Evolutionary conservation across 2,329 filamentous ascomycete species (phyloP).

Genomic region (Aspergillus phoenicis): DNA sequence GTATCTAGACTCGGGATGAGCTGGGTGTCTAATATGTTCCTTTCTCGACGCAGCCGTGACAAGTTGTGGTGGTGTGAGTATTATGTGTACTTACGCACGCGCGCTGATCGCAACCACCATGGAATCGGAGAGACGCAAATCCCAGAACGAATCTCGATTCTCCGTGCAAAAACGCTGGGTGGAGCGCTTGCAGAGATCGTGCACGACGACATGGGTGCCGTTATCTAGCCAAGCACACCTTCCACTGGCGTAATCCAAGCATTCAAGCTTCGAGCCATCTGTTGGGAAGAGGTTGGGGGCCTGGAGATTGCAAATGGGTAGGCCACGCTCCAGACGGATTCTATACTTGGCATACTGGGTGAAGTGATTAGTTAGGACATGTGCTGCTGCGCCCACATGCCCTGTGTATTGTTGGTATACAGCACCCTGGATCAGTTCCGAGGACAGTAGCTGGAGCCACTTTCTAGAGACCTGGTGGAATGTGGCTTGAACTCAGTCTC

Average conservation of each 20-base stretch:
- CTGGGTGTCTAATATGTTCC: not conserved
- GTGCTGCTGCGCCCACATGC: not conserved
- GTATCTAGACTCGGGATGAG: slow-evolving; percentile 21
- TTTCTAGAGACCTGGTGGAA: slow-evolving; percentile 35
- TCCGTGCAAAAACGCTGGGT: slow-evolving; percentile 23
- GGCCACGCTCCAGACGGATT: slow-evolving; percentile 28
- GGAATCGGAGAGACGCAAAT: slow-evolving; percentile 24
- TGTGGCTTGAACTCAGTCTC: not conserved
- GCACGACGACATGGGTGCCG: slow-evolving; percentile 16
- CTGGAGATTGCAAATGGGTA: slow-evolving; percentile 16
- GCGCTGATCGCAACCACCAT: slow-evolving; percentile 25
- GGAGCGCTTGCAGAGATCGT: slow-evolving; percentile 15
- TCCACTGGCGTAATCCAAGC: slow-evolving; percentile 26
- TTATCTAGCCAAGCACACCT: slow-evolving; percentile 25
- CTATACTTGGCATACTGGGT: slow-evolving; percentile 26
- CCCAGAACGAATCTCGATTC: slow-evolving; percentile 24
- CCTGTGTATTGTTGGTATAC: slow-evolving; percentile 22
- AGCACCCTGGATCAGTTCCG: slow-evolving; percentile 21
- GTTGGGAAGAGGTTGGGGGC: not conserved
- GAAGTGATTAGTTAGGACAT: slow-evolving; percentile 10
- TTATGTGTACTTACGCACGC: slow-evolving; percentile 26
- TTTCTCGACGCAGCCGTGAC: not conserved
- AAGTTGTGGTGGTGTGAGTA: too few species aligned
- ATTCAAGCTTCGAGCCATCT: not conserved
- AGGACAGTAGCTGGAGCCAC: slow-evolving; percentile 37